phyloP scores from a whole-genome alignment of 495 filamentous ascomycete genomes.

The Cladorrhinum samala region DNA sequence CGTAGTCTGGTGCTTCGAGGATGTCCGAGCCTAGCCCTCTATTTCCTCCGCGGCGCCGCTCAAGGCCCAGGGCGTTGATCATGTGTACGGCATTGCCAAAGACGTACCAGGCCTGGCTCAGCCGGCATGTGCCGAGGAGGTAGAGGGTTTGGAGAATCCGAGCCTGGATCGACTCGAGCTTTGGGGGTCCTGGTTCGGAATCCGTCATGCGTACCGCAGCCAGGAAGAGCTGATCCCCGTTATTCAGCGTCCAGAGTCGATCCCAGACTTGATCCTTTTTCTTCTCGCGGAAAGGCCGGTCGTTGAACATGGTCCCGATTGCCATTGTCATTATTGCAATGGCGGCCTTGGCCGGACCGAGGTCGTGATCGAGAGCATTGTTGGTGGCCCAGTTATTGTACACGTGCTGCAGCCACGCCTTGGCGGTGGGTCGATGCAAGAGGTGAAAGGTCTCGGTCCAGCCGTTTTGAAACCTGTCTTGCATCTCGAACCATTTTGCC shows the following conservation, averaged over 20 bases:
- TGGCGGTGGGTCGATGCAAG: slow-evolving; percentile 15
- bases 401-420: slow-evolving; percentile 14
- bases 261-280: slow-evolving; percentile 1
- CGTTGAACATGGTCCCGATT: slow-evolving; percentile 14
- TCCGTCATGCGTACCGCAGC: slow-evolving; percentile 12
- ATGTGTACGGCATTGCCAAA: slow-evolving; percentile 24
- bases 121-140: slow-evolving; percentile 20
- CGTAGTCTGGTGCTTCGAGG: slow-evolving; percentile 12
- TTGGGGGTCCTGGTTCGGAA: slow-evolving; percentile 12
- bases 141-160: slow-evolving; percentile 23
- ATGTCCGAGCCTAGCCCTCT: slow-evolving; percentile 14
- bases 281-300: not conserved
- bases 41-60: slow-evolving; percentile 21
- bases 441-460: slow-evolving; percentile 24
- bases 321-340: slow-evolving; percentile 23
- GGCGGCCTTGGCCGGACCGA: slow-evolving; percentile 19
- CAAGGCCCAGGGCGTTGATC: slow-evolving; percentile 24
- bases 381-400: slow-evolving; percentile 10
- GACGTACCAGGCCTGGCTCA: slow-evolving; percentile 20
- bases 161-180: slow-evolving; percentile 20
- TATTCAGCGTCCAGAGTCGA: slow-evolving; percentile 16
- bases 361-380: slow-evolving; percentile 4
- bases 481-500: slow-evolving; percentile 11
- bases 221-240: slow-evolving; percentile 17
- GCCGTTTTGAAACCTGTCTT: slow-evolving; percentile 14